phyloP scores from a whole-genome alignment of 2,329 filamentous ascomycete genomes.

The Neofusicoccum sp. region DNA sequence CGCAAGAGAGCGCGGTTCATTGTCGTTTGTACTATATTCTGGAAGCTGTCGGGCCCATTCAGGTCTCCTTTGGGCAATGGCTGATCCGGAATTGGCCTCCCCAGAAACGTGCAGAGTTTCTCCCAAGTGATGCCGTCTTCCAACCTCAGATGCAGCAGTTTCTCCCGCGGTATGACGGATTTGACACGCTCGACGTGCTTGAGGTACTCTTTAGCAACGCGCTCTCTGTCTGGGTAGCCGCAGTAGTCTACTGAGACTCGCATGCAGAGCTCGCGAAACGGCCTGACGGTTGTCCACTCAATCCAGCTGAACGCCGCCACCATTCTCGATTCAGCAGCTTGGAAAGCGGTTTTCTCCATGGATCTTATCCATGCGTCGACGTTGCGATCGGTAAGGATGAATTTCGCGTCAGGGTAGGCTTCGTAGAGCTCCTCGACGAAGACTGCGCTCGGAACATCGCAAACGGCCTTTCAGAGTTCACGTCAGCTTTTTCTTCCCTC shows the following conservation, averaged over 20 bases:
- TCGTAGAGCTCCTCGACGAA: slow-evolving; percentile 27
- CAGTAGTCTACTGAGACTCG: neutral
- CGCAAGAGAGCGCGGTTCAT: neutral
- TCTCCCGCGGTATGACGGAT: slow-evolving; percentile 27
- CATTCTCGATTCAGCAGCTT: neutral
- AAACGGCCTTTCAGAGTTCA: slow-evolving; percentile 20
- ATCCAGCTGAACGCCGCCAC: neutral
- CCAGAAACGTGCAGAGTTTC: slow-evolving; percentile 35
- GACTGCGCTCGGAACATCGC: slow-evolving; percentile 23
- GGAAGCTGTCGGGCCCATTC: neutral
- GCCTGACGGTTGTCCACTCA: neutral
- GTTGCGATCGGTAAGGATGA: slow-evolving; percentile 26
- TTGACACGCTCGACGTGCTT: slow-evolving; percentile 26
- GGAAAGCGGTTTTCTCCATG: slow-evolving; percentile 20
- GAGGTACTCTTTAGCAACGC: slow-evolving; percentile 2
- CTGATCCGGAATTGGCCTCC: slow-evolving; percentile 26
- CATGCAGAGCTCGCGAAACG: neutral
- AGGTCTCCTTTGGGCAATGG: slow-evolving; percentile 9
- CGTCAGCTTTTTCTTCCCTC: neutral
- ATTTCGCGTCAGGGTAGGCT: slow-evolving; percentile 27
- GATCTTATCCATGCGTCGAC: slow-evolving; percentile 14
- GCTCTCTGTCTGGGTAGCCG: slow-evolving; percentile 1
- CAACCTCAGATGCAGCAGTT: slow-evolving; percentile 32
- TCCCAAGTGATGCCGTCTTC: slow-evolving; percentile 31
- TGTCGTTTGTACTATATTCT: neutral